Conservation (phyloP, 1,284 basidiomycete species). For the Cerioporus squamosus region DNA sequence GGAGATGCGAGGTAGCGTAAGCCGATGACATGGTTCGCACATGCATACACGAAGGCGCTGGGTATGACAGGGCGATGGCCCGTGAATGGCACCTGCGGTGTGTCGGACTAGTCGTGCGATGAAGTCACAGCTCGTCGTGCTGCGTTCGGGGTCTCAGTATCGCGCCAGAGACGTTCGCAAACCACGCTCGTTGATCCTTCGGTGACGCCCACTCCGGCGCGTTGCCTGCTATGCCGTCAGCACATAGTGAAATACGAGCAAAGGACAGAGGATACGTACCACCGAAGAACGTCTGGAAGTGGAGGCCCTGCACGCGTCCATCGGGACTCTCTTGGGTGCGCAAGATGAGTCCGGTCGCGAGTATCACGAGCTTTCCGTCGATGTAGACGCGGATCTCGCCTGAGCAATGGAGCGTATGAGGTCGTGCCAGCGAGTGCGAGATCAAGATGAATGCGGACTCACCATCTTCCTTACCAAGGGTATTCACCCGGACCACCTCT, state of each 20-base stretch:
- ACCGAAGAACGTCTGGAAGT: constrained; percentile 79
- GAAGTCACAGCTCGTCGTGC: constrained; percentile 15
- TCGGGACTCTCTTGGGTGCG: constrained; percentile 42
- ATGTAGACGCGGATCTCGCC: constrained; percentile 63
- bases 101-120: neutral
- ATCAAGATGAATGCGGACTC: neutral
- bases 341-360: constrained; percentile 45
- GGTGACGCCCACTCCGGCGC: constrained; percentile 65
- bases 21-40: neutral
- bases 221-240: constrained; percentile 44
- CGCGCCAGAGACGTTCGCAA: constrained; percentile 60
- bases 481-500: constrained; percentile 68
- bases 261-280: constrained; percentile 42
- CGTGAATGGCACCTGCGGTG: neutral
- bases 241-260: neutral
- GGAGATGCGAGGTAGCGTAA: too few relatives aligned
- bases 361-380: constrained; percentile 55
- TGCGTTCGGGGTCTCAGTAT: constrained; percentile 23
- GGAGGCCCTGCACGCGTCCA: constrained; percentile 57
- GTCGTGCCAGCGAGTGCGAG: neutral
- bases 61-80: neutral
- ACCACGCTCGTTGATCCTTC: constrained; percentile 67
- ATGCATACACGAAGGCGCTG: too few relatives aligned
- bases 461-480: constrained; percentile 51
- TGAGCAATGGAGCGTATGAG: constrained; percentile 25